Conservation (phyloP, 169 alveolate genomes). For the Neospora caninum region DNA sequence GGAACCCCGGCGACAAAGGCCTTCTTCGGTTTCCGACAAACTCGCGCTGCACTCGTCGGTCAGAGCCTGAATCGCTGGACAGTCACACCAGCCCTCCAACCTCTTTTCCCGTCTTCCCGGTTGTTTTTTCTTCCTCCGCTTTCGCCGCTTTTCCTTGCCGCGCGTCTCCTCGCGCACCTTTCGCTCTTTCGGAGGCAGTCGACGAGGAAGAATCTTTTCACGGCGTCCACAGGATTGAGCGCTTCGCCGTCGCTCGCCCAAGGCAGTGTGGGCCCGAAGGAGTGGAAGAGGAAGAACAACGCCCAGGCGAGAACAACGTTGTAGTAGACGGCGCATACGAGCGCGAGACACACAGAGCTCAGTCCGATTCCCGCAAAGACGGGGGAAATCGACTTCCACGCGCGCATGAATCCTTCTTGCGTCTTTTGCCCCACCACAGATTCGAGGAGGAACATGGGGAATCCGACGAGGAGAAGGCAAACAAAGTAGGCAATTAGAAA, state of each 20-base stretch:
- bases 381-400: background rate
- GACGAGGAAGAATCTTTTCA: background rate
- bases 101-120: no score
- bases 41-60: no score
- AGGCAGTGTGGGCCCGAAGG: background rate
- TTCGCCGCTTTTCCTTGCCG: no score
- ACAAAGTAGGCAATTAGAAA: slow-evolving; percentile 30
- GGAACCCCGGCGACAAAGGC: no score
- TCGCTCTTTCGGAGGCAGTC: background rate
- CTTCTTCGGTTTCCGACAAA: no score
- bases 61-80: no score
- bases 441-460: slow-evolving; percentile 37
- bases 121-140: no score
- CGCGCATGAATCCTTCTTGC: background rate
- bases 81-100: no score
- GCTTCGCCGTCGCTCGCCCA: background rate
- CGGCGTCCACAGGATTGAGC: background rate
- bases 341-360: background rate
- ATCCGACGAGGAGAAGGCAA: background rate
- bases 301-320: slow-evolving; percentile 15
- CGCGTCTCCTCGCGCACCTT: background rate
- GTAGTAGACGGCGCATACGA: slow-evolving; percentile 9
- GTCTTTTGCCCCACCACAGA: background rate
- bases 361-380: background rate
- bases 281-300: background rate